Conservation (phyloP, 2,329 filamentous ascomycete species). For the Clonostachys rosea region DNA sequence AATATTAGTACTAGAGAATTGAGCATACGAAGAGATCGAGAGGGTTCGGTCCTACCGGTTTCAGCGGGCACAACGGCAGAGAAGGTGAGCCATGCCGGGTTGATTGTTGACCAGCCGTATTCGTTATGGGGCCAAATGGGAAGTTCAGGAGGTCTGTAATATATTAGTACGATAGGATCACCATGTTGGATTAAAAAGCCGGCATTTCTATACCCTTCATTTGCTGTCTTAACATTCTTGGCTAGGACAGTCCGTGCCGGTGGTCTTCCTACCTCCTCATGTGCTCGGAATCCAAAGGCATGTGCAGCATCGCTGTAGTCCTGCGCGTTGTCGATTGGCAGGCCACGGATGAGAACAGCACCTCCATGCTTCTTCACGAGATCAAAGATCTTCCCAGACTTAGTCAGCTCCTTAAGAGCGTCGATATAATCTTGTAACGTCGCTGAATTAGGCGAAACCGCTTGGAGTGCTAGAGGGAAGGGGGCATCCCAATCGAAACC, state of each 20-base stretch:
- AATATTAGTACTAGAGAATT: neutral
- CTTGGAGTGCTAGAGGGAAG: conserved; percentile 14
- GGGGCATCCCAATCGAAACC: conserved; percentile 11
- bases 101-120: conserved; percentile 28
- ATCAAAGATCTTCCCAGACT: conserved; percentile 15
- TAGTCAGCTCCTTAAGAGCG: conserved; percentile 3
- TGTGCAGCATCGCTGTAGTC: conserved; percentile 26
- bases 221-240: conserved; percentile 27
- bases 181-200: neutral
- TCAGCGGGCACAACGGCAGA: conserved; percentile 13
- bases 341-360: conserved; percentile 21
- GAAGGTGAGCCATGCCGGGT: conserved; percentile 27
- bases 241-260: conserved; percentile 22
- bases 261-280: conserved; percentile 25
- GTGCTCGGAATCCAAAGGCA: conserved; percentile 23
- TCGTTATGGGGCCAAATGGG: conserved; percentile 31
- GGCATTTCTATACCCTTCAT: conserved; percentile 18
- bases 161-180: neutral
- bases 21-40: too few species aligned
- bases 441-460: neutral
- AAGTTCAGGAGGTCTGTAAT: conserved; percentile 19
- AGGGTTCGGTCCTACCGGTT: conserved; percentile 5
- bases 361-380: conserved; percentile 20
- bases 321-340: conserved; percentile 19
- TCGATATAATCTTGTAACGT: neutral